A percentile compares a stretch with the other conserved stretches of the same genome.
Evolutionary conservation across 73 alveolate species (phyloP).

Genomic region (Tetrahymena thermophila): DNA sequence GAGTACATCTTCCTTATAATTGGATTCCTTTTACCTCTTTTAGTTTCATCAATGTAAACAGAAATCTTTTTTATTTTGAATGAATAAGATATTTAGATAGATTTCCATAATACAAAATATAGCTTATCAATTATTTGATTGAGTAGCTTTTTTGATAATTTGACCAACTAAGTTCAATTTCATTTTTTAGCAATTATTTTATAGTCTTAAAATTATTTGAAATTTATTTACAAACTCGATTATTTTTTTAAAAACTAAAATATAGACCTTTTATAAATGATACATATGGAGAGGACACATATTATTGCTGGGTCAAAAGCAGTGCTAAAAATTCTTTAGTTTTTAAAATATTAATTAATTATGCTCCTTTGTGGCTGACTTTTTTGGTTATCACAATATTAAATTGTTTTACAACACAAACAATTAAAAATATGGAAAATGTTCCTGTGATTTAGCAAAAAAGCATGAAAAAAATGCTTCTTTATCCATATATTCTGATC

Average conservation of each 20-base stretch:
- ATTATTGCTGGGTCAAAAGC: not conserved
- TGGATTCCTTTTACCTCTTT: not conserved
- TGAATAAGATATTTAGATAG: no score
- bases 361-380: not conserved
- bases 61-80: no score
- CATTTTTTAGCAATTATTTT: not conserved
- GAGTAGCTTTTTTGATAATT: no score
- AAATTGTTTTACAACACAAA: not conserved
- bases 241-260: not conserved
- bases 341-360: not conserved
- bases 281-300: not conserved
- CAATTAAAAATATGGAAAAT: not conserved
- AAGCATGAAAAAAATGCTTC: not conserved
- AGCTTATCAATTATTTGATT: no score
- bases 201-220: not conserved
- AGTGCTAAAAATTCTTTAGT: not conserved
- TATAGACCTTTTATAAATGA: not conserved
- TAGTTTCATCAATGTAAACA: not conserved
- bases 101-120: no score
- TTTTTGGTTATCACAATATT: not conserved
- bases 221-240: not conserved
- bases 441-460: not conserved
- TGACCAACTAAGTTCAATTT: no score
- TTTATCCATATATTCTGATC: not conserved
- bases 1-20: not conserved